A percentile compares a stretch with the other conserved stretches of the same genome.
phyloP scores from a whole-genome alignment of 495 filamentous ascomycete species.

The Penicillium herquei region DNA sequence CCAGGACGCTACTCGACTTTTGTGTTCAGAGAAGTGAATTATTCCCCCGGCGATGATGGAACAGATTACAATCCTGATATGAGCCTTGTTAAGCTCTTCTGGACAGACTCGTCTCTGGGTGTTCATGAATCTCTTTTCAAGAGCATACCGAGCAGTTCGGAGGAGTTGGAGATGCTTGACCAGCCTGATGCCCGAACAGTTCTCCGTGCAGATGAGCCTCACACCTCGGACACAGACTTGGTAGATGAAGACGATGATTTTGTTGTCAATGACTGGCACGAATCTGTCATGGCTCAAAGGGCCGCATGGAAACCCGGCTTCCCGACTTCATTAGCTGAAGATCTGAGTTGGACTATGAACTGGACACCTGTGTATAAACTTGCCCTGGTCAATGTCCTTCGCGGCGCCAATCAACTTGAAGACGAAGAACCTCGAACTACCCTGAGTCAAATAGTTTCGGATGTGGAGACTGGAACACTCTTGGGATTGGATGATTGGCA shows the following conservation, averaged over 20 bases:
- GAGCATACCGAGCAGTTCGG: conserved; percentile 3
- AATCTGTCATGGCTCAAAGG: conserved; percentile 16
- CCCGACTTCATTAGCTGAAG: neutral
- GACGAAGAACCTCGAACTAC: conserved; percentile 2
- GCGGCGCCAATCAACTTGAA: neutral
- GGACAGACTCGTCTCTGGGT: conserved; percentile 31
- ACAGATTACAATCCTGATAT: conserved; percentile 19
- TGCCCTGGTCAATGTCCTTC: conserved; percentile 15
- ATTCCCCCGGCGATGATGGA: conserved; percentile 17
- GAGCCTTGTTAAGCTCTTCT: conserved; percentile 39
- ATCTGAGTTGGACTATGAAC: conserved; percentile 29
- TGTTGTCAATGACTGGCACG: conserved; percentile 41
- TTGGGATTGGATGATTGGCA: neutral
- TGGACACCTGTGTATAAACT: conserved; percentile 30
- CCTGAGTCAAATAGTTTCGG: conserved; percentile 19
- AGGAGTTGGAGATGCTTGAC: conserved; percentile 8
- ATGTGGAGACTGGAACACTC: conserved; percentile 12
- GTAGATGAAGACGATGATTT: conserved; percentile 23
- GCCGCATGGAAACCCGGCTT: neutral
- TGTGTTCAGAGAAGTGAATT: conserved; percentile 34
- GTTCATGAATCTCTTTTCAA: conserved; percentile 37
- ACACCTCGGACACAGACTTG: neutral
- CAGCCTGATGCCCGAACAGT: conserved; percentile 7
- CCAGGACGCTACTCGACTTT: conserved; percentile 29
- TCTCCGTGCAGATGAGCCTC: conserved; percentile 22